Percentiles rank a stretch among this genome's conserved stretches.
Conservation (phyloP, 306 rosid species). For the Malus orientalis region DNA sequence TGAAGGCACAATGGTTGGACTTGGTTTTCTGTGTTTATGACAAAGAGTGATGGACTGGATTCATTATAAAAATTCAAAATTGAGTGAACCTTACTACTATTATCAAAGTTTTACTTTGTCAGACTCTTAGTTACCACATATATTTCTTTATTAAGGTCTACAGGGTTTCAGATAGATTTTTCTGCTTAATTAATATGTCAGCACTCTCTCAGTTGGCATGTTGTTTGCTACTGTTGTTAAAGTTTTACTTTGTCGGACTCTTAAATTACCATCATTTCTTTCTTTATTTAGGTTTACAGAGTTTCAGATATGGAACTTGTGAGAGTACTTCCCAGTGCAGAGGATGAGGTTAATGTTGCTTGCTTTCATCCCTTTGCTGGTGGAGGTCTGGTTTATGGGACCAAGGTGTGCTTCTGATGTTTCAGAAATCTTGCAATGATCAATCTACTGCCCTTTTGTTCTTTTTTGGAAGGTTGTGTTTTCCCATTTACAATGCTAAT, state of each 20-base stretch:
- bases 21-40: background rate
- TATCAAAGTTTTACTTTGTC: background rate
- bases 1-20: background rate
- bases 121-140: background rate
- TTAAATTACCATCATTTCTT: background rate
- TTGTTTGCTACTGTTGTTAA: background rate
- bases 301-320: conserved; percentile 97
- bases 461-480: background rate
- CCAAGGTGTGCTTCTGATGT: conserved; percentile 54
- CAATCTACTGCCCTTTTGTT: background rate
- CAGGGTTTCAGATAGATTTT: conserved; percentile 60
- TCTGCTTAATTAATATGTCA: background rate
- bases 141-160: conserved; percentile 51
- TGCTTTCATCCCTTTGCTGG: conserved; percentile 98
- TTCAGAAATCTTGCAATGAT: background rate
- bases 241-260: background rate
- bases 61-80: background rate
- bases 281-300: conserved; percentile 68
- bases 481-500: conserved; percentile 1
- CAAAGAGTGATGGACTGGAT: background rate
- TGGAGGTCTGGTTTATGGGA: conserved; percentile 93
- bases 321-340: conserved; percentile 97
- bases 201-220: background rate
- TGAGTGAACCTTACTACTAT: background rate
- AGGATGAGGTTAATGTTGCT: conserved; percentile 98